phyloP scores from a whole-genome alignment of 495 filamentous ascomycete genomes.

The Chaetomium fimeti region DNA sequence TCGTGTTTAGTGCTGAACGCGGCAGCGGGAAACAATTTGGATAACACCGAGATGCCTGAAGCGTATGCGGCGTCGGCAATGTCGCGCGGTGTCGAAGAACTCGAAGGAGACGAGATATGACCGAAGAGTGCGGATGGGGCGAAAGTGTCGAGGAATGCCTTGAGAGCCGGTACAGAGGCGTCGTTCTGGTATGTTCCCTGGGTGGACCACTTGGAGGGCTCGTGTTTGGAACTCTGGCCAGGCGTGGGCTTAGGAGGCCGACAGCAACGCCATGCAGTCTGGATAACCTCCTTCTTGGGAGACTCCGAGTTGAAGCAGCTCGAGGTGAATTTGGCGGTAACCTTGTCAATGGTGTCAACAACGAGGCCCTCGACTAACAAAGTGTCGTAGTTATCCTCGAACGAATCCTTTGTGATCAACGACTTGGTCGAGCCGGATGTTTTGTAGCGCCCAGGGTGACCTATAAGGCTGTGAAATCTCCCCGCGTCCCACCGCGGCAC shows the following conservation, averaged over 20 bases:
- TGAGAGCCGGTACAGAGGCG: not conserved
- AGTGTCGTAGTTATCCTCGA: constrained; percentile 17
- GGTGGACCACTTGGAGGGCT: constrained; percentile 17
- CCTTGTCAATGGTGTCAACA: constrained; percentile 16
- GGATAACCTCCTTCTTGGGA: constrained; percentile 19
- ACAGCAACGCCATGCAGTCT: constrained; percentile 18
- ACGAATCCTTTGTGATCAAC: constrained; percentile 15
- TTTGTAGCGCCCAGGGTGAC: constrained; percentile 18
- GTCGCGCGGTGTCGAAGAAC: not conserved
- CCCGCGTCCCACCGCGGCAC: constrained; percentile 23
- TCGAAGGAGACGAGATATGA: constrained; percentile 8
- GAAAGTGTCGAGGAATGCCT: constrained; percentile 19
- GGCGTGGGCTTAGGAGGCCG: not conserved
- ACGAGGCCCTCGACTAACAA: constrained; percentile 14
- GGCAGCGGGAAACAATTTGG: not conserved
- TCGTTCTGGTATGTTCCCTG: constrained; percentile 19
- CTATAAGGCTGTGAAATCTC: constrained; percentile 14
- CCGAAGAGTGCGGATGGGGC: constrained; percentile 15
- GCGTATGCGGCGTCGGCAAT: not conserved
- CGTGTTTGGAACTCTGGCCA: constrained; percentile 5
- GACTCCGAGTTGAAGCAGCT: constrained; percentile 19
- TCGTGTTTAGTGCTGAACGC: not conserved
- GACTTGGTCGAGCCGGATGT: constrained; percentile 7
- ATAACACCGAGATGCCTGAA: not conserved
- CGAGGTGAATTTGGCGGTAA: constrained; percentile 15